A percentile compares a stretch with the other conserved stretches of the same genome.
These are phyloP conservation scores for Rauvolfia tetraphylla DNA, from an alignment of 257 asterid species.

Conservation along the genomic window DNA sequence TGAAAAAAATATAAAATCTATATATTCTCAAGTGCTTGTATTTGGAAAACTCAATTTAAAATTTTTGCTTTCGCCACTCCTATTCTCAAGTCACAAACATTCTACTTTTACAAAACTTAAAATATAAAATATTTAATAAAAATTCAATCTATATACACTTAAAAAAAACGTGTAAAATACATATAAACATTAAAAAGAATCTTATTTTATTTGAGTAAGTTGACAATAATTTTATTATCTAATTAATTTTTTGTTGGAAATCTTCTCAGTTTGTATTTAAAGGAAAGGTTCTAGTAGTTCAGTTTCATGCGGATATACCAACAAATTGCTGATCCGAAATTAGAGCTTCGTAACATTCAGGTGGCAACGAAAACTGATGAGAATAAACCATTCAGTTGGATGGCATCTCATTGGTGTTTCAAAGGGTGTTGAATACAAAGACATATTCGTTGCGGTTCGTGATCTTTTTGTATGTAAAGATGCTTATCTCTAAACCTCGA, in stretches of 20 bases:
- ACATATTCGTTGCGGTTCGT: not conserved
- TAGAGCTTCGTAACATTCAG: conserved; percentile 44
- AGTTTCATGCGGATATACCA: conserved; percentile 24
- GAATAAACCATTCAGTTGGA: conserved; percentile 35
- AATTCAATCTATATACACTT: not conserved
- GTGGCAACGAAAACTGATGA: conserved; percentile 28
- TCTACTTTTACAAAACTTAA: no score
- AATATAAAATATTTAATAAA: no score
- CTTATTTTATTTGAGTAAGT: not conserved
- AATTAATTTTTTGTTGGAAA: not conserved
- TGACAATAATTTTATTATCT: not conserved
- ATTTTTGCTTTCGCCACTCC: no score
- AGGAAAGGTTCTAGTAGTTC: not conserved
- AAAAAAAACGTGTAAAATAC: not conserved
- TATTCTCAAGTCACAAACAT: no score
- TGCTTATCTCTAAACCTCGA: not conserved
- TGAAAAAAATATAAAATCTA: not conserved
- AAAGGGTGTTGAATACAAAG: conserved; percentile 19
- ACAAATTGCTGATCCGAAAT: conserved; percentile 49
- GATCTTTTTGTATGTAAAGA: not conserved
- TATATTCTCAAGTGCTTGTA: no score
- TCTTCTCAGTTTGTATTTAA: not conserved
- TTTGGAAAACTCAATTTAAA: no score
- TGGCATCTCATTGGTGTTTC: conserved; percentile 23
- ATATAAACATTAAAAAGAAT: not conserved